Base-by-base conservation (phyloP, 306 rosid genomes). In the Canavalia ensiformis region DNA sequence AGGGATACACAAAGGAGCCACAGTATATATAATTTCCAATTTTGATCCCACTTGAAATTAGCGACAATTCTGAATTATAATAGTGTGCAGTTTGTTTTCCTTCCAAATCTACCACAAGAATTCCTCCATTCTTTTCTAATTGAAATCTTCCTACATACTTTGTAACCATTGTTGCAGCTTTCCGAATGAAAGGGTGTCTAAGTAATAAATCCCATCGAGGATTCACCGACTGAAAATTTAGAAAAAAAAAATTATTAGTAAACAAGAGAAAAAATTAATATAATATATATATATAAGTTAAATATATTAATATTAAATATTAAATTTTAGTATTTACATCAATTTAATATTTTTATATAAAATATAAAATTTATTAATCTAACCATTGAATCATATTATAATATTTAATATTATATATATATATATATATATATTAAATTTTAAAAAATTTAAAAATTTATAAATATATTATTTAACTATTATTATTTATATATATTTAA, bases 31-130 rank as follows among this genome's bases (percentile, higher is more conserved):
- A 77, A 28, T 87, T 78, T 55, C 89, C 86, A 55, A 90, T 85
- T 89, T 84, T 91, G 60, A 87, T 39, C 35, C 88, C 98, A 70
- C 81, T 74, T 60, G 98, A 25, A 42, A 88, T 34, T 6, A 84
- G 0, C 46, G 86, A 6, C 78, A 90, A 56, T 1, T 34, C 68
- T 0, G 74, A 82, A 87, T 89, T 95, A 76, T 75, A 65, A 58
- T 89, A 90, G 28, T 87, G 81, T 4, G 67, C 80, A 11, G 3
- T 74, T 0, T 66, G 76, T 29, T 85, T 80, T 50, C 95, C 95
- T 79, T 78, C 84, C 86, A 90, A 71, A 84, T 89, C 80, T 34
- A 90, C 94, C 0, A 68, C 88, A 5, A 92, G 18, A 4, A 85
- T 78, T 25, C 97, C 97, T 4, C 89, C 77, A 75, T 82, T 78